A percentile compares a stretch with the other conserved stretches of the same genome.
Evolutionary conservation across 1,284 basidiomycete species (phyloP).

Genomic region (Amylostereum areolatum): DNA sequence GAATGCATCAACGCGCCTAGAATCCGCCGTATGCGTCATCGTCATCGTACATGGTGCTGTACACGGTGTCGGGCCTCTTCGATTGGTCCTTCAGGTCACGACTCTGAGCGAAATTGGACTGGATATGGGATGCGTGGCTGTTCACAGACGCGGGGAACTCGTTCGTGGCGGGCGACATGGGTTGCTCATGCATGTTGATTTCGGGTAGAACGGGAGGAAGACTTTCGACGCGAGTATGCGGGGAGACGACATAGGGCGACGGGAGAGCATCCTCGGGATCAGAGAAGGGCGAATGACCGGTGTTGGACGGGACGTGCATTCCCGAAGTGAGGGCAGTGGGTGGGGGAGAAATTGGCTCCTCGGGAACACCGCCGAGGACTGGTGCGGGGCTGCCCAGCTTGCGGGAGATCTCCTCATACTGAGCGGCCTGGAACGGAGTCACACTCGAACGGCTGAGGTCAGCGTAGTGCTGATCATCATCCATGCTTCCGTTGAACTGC

Average conservation of each 20-base stretch:
- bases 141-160: constrained; percentile 21
- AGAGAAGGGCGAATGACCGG: constrained; percentile 16
- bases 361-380: constrained; percentile 21
- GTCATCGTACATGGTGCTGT: constrained; percentile 1
- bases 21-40: constrained; percentile 2
- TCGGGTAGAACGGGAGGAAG: constrained; percentile 50
- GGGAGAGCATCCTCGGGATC: constrained; percentile 13
- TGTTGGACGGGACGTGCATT: neutral
- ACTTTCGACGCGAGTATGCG: constrained; percentile 40
- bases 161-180: constrained; percentile 30
- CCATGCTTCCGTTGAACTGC: constrained; percentile 1
- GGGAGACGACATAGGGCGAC: constrained; percentile 27
- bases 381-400: constrained; percentile 39
- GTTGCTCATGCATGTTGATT: constrained; percentile 28
- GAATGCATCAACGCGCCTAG: neutral
- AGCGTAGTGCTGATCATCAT: constrained; percentile 39
- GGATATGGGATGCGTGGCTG: neutral
- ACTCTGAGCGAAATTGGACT: neutral
- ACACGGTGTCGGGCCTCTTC: neutral
- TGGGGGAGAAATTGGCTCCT: constrained; percentile 18
- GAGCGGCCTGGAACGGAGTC: constrained; percentile 65
- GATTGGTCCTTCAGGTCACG: neutral
- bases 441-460: constrained; percentile 62
- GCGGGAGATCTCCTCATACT: constrained; percentile 65
- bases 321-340: constrained; percentile 1